phyloP scores from a whole-genome alignment of 1,139 yeast species.

The Scheffersomyces titani region DNA sequence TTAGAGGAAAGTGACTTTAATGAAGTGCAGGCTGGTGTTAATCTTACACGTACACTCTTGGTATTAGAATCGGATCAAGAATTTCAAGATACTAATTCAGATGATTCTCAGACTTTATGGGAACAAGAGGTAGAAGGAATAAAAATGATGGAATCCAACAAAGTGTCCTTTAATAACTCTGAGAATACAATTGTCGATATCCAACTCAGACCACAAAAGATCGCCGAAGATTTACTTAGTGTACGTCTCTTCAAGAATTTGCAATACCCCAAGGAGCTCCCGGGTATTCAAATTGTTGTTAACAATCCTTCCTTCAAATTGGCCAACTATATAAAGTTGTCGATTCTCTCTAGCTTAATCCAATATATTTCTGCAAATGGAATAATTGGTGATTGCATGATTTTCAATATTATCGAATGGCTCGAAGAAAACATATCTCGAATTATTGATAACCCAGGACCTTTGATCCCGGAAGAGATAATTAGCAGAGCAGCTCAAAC shows the following conservation, averaged over 20 bases:
- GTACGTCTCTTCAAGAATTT: constrained; percentile 54
- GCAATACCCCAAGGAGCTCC: constrained; percentile 58
- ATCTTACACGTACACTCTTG: constrained; percentile 34
- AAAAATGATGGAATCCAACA: constrained; percentile 47
- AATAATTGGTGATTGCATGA: constrained; percentile 67
- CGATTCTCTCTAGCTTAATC: constrained; percentile 54
- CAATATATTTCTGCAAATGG: constrained; percentile 39
- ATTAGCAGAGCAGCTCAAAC: constrained; percentile 2
- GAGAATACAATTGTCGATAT: constrained; percentile 30
- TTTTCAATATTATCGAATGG: constrained; percentile 74
- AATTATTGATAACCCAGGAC: constrained; percentile 74
- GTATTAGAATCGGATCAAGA: constrained; percentile 25
- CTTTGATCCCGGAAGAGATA: constrained; percentile 38
- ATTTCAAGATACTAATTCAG: constrained; percentile 9
- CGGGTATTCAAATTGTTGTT: constrained; percentile 62
- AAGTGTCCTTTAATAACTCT: constrained; percentile 20
- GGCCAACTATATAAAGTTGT: constrained; percentile 75
- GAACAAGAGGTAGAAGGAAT: constrained; percentile 75
- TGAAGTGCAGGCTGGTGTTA: constrained; percentile 54
- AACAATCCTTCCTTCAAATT: constrained; percentile 46
- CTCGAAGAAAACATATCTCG: constrained; percentile 58
- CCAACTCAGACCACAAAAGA: constrained; percentile 30
- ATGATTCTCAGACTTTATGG: constrained; percentile 54
- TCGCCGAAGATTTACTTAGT: constrained; percentile 36
- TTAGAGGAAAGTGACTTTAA: constrained; percentile 43